A percentile compares a stretch with the other conserved stretches of the same genome.
Evolutionary conservation across 1,139 yeast genomes (phyloP).

Genomic region (Lodderomyces theae): DNA sequence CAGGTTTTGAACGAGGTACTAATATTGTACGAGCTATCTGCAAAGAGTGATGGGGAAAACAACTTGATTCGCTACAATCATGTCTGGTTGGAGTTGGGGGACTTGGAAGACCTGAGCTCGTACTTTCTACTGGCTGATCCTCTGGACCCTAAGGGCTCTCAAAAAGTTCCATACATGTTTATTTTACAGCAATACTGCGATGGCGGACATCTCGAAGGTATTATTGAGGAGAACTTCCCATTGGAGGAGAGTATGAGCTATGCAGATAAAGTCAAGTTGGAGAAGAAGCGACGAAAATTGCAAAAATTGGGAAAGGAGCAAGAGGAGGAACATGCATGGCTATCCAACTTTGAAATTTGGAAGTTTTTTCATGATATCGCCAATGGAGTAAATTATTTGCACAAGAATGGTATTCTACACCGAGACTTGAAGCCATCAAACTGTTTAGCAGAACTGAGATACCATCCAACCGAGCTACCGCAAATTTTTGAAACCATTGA

Average conservation of each 20-base stretch:
- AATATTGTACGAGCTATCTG: constrained; percentile 49
- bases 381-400: constrained; percentile 69
- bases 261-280: constrained; percentile 28
- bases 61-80: constrained; percentile 84
- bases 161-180: constrained; percentile 70
- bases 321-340: constrained; percentile 21
- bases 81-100: constrained; percentile 84
- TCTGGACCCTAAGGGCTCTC: constrained; percentile 1
- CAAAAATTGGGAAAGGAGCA: constrained; percentile 6
- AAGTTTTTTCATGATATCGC: constrained; percentile 66
- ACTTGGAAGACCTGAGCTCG: constrained; percentile 44
- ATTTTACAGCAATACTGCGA: constrained; percentile 83
- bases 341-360: constrained; percentile 43
- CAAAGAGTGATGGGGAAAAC: constrained; percentile 39
- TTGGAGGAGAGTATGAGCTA: constrained; percentile 22
- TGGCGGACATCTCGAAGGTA: constrained; percentile 81
- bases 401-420: constrained; percentile 72
- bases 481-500: constrained; percentile 14
- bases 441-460: constrained; percentile 56
- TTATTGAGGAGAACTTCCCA: constrained; percentile 40
- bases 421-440: constrained; percentile 88
- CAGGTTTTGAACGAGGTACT: constrained; percentile 77
- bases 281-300: constrained; percentile 23
- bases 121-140: constrained; percentile 21
- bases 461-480: constrained; percentile 15